A percentile compares a stretch with the other conserved stretches of the same genome.
Evolutionary conservation across 345 rosid species (phyloP).

Genomic region (Salix brachista): DNA sequence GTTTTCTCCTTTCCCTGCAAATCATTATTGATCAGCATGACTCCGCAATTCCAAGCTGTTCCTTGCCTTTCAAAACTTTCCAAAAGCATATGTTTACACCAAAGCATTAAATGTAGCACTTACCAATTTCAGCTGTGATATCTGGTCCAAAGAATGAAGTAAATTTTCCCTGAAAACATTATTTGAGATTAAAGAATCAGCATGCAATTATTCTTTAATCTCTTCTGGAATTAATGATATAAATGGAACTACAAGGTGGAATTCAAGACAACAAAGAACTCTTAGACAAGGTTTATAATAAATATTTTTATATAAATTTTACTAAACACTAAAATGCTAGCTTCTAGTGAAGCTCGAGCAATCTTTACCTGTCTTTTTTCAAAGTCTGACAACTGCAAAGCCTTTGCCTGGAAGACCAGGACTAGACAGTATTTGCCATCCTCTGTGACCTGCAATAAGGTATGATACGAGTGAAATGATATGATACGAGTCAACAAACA

Average conservation of each 20-base stretch:
- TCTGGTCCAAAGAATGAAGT: slow-evolving; percentile 90
- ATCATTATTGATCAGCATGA: background rate
- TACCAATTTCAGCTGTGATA: slow-evolving; percentile 79
- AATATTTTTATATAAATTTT: background rate
- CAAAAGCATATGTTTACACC: background rate
- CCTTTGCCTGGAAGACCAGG: slow-evolving; percentile 76
- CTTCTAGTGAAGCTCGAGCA: background rate
- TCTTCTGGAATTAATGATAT: background rate
- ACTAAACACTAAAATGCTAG: background rate
- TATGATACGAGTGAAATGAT: background rate
- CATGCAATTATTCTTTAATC: slow-evolving; percentile 1
- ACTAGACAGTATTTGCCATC: slow-evolving; percentile 79
- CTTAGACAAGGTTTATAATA: background rate
- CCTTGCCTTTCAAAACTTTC: background rate
- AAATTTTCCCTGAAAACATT: slow-evolving; percentile 65
- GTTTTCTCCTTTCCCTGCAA: slow-evolving; percentile 65
- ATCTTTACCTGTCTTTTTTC: slow-evolving; percentile 70
- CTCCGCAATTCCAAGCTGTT: background rate
- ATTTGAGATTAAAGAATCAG: slow-evolving; percentile 11
- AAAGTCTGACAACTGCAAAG: slow-evolving; percentile 68
- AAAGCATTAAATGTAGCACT: slow-evolving; percentile 21
- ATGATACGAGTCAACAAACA: background rate
- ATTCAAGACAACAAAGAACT: background rate
- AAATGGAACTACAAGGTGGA: background rate
- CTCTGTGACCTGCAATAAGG: slow-evolving; percentile 50